A percentile compares a stretch with the other conserved stretches of the same genome.
phyloP scores from a whole-genome alignment of 192 early-diverging fungal species.

The Coemansia erecta region DNA sequence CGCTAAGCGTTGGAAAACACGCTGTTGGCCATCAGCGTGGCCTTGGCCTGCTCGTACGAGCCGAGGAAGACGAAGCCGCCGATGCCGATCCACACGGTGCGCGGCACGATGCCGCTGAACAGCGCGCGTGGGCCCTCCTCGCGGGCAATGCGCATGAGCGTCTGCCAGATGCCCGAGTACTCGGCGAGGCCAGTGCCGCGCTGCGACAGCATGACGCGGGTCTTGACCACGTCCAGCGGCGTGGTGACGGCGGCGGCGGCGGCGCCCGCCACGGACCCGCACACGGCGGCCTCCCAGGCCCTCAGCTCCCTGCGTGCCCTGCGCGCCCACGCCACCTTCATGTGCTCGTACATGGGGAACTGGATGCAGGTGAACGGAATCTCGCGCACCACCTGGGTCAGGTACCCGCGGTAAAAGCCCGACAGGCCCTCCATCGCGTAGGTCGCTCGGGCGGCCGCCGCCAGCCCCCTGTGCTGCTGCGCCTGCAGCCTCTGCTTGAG shows the following conservation, averaged over 20 bases:
- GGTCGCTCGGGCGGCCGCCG: slow-evolving; percentile 63
- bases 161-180: slow-evolving; percentile 68
- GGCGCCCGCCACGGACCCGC: slow-evolving; percentile 86
- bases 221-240: slow-evolving; percentile 95
- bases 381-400: slow-evolving; percentile 90
- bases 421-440: slow-evolving; percentile 66
- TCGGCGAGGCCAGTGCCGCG: slow-evolving; percentile 40
- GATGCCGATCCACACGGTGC: slow-evolving; percentile 92
- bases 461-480: slow-evolving; percentile 66
- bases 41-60: slow-evolving; percentile 81
- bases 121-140: slow-evolving; percentile 78
- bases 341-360: slow-evolving; percentile 91
- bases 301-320: slow-evolving; percentile 53
- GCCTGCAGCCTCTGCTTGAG: slow-evolving; percentile 96
- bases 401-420: slow-evolving; percentile 92
- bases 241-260: slow-evolving; percentile 88
- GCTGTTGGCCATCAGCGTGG: slow-evolving; percentile 22
- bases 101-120: slow-evolving; percentile 88
- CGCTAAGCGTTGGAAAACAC: slow-evolving; percentile 23
- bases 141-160: slow-evolving; percentile 68
- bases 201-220: slow-evolving; percentile 88
- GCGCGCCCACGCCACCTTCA: slow-evolving; percentile 66
- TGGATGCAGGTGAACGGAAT: slow-evolving; percentile 97
- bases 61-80: slow-evolving; percentile 96
- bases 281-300: slow-evolving; percentile 82